Percentiles rank a stretch among this genome's conserved stretches.
These are phyloP conservation scores for Oryza nivara DNA, from an alignment of 176 grass and related monocot species.

Conservation along the genomic window DNA sequence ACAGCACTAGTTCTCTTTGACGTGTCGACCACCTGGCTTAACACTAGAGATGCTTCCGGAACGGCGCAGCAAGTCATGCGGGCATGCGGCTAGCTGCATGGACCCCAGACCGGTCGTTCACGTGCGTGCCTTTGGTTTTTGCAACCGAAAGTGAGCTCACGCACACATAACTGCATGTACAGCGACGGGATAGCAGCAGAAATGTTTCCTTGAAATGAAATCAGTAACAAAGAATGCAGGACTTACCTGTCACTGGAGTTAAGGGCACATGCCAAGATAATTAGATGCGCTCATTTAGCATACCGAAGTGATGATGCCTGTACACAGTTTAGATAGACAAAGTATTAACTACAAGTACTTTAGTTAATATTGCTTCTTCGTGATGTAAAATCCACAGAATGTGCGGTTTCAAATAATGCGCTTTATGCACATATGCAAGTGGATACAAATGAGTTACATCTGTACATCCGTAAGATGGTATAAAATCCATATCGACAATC, in stretches of 20 bases:
- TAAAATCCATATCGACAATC: background rate
- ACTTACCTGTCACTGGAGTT: background rate
- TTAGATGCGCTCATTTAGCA: background rate
- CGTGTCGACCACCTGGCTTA: background rate
- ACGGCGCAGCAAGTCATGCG: background rate
- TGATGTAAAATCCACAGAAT: background rate
- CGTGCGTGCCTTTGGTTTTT: constrained; percentile 50
- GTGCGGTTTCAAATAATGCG: background rate
- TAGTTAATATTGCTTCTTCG: background rate
- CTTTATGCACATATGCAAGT: background rate
- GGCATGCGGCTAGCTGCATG: constrained; percentile 13
- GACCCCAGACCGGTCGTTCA: constrained; percentile 24
- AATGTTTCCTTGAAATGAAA: constrained; percentile 3
- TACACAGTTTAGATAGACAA: background rate
- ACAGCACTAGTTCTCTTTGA: background rate
- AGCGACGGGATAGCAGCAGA: constrained; percentile 29
- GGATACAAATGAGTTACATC: background rate
- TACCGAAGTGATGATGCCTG: background rate
- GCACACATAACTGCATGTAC: background rate
- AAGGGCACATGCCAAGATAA: background rate
- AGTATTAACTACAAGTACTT: background rate
- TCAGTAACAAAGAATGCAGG: background rate
- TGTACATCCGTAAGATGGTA: background rate
- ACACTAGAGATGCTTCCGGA: background rate
- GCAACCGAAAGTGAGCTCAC: constrained; percentile 31